Base-by-base conservation (phyloP, 1,139 yeast species). In the Yamadazyma triangularis region DNA sequence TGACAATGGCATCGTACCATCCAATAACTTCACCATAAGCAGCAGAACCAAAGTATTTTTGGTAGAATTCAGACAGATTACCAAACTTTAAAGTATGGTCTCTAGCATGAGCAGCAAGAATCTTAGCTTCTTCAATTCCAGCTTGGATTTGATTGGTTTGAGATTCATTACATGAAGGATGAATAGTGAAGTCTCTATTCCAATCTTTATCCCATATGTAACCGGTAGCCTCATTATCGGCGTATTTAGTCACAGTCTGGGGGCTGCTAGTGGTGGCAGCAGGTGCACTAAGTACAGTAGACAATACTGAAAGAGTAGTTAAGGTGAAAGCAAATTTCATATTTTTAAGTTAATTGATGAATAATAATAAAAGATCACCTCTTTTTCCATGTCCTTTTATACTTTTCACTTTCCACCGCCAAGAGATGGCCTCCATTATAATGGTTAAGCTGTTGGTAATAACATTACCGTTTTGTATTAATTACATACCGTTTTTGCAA, bases 1-100 rank as follows among this genome's bases (percentile, higher is more conserved):
- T 45, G 11, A 53, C 47, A 28, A 58, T 25, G 24, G 39, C 39
- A 12, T 54, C 57, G 27, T 36, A 52, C 44, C 52, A 47, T n/a
- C 67, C 68, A 30, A 56, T 39, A 8, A 60, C 64, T 32, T 50
- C 59, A 13, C 42, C 42, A 25, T 55, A 48, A 8, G 59, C 44
- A n/a, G 56, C 41, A 14, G 55, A 50, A 23, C 65, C 66, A 38
- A 61, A 61, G 30, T 51, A 53, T 22, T 41, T 46, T 8, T 27
- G 32, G 38, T 34, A 52, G 27, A 56, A 44, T 19, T 44, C 45
- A 9, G 58, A 53, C 9, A 37, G 35, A 26, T 40, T 41, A 14
- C 59, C 58, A 30, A 30, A 47, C 31, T 48, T 41, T 14, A 50
- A 38, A 15, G 55, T 47, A 31, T 51, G 58, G 21, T 47, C 47